Evolutionary conservation across 2,329 filamentous ascomycete genomes (phyloP).

Genomic region (Penicillium nordicum): DNA sequence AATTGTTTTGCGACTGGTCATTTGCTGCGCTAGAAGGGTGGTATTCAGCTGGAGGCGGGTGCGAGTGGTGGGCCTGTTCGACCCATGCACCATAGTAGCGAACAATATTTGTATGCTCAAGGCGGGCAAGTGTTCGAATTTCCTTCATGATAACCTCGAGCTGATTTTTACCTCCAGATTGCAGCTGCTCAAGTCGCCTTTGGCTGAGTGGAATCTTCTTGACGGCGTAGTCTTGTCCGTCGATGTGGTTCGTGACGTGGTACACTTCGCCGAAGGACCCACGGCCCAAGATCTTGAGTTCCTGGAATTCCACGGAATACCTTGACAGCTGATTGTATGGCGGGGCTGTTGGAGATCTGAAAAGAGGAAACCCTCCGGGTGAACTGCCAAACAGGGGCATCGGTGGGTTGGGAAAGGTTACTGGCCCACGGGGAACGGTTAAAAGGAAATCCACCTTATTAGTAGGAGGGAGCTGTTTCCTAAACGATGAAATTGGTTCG

Average conservation of each 20-base stretch:
- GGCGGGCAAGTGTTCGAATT: slow-evolving; percentile 58
- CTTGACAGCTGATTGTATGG: slow-evolving; percentile 36
- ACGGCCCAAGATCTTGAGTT: slow-evolving; percentile 57
- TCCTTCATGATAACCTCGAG: slow-evolving; percentile 58
- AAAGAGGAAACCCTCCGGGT: slow-evolving; percentile 32
- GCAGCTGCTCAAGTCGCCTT: slow-evolving; percentile 51
- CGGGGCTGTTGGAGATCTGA: slow-evolving; percentile 23
- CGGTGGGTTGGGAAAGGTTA: slow-evolving; percentile 21
- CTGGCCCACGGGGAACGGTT: slow-evolving; percentile 24
- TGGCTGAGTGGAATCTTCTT: slow-evolving; percentile 62
- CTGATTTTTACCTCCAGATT: slow-evolving; percentile 51
- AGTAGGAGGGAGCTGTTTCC: slow-evolving; percentile 16
- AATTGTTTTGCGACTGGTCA: slow-evolving; percentile 16
- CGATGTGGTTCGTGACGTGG: slow-evolving; percentile 59
- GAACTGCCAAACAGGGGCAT: slow-evolving; percentile 30
- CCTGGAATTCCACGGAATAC: slow-evolving; percentile 51
- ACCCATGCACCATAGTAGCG: slow-evolving; percentile 65
- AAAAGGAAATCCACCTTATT: slow-evolving; percentile 20
- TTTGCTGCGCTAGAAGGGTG: slow-evolving; percentile 5
- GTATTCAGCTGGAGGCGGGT: slow-evolving; percentile 11
- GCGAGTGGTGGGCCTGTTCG: slow-evolving; percentile 44
- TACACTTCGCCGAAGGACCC: slow-evolving; percentile 66
- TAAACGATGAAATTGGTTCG: slow-evolving; percentile 10
- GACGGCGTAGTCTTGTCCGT: slow-evolving; percentile 61
- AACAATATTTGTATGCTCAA: slow-evolving; percentile 65